phyloP scores from a whole-genome alignment of 345 rosid species.

The Hibiscus mutabilis region DNA sequence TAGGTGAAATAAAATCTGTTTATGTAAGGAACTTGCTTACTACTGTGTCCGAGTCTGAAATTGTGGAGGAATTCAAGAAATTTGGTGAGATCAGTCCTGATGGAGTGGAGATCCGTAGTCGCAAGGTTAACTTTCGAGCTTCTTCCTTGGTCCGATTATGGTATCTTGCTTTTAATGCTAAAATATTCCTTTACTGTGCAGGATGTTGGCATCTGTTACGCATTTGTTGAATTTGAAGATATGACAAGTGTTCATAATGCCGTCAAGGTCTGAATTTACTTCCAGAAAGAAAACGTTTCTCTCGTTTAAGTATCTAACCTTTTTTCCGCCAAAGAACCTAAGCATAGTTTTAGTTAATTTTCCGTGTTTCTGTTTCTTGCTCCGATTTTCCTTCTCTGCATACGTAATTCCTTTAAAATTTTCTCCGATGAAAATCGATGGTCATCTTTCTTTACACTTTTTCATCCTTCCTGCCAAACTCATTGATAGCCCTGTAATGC shows the following conservation, averaged over 20 bases:
- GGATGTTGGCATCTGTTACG: slow-evolving; percentile 70
- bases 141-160: neutral
- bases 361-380: too few relatives aligned
- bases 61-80: slow-evolving; percentile 58
- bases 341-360: neutral
- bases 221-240: slow-evolving; percentile 74
- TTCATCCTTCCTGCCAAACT: too few relatives aligned
- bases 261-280: slow-evolving; percentile 34
- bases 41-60: slow-evolving; percentile 50
- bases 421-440: too few relatives aligned
- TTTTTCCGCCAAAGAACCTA: neutral
- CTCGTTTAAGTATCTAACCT: neutral
- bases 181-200: slow-evolving; percentile 20
- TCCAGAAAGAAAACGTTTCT: neutral
- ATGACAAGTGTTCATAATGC: slow-evolving; percentile 51
- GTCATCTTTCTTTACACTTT: too few relatives aligned
- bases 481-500: neutral
- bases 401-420: too few relatives aligned
- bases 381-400: too few relatives aligned
- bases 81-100: slow-evolving; percentile 52
- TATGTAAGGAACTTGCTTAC: slow-evolving; percentile 58
- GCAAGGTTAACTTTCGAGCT: slow-evolving; percentile 38
- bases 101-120: slow-evolving; percentile 67
- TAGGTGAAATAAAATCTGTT: slow-evolving; percentile 62
- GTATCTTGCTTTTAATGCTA: slow-evolving; percentile 2